Percentiles rank a stretch among this genome's conserved stretches.
phyloP scores from a whole-genome alignment of 2,329 filamentous ascomycete species.

The Sporothrix curviconia region DNA sequence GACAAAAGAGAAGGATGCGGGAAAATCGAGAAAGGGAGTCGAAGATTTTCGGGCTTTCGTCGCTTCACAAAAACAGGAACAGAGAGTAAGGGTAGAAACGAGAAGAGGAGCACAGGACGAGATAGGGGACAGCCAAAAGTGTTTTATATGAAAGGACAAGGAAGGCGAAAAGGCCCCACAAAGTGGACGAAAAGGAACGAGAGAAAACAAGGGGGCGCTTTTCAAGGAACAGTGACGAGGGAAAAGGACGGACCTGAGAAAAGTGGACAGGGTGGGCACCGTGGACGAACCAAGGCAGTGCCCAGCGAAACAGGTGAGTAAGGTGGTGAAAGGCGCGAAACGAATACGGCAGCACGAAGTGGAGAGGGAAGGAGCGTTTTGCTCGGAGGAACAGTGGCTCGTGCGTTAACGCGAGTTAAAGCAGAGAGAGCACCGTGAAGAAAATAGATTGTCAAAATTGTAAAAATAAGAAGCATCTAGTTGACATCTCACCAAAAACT shows the following conservation, averaged over 20 bases:
- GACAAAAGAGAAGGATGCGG: neutral
- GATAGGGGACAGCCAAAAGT: conserved; percentile 3
- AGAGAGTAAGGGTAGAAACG: neutral
- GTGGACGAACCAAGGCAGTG: neutral
- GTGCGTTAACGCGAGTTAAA: neutral
- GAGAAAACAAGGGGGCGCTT: neutral
- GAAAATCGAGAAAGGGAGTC: neutral
- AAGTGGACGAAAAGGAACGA: neutral
- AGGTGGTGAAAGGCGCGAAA: neutral
- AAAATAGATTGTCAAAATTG: neutral
- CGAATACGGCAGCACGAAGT: neutral
- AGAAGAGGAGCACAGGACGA: neutral
- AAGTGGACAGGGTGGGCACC: conserved; percentile 9
- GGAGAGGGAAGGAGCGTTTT: neutral
- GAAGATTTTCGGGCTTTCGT: too few relatives aligned
- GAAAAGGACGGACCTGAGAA: conserved; percentile 7
- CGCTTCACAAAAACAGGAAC: neutral
- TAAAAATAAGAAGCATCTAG: neutral
- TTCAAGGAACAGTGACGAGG: conserved; percentile 7
- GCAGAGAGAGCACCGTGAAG: neutral
- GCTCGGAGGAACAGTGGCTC: neutral
- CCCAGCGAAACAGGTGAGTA: neutral
- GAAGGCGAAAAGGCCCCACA: neutral
- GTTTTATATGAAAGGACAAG: conserved; percentile 9
- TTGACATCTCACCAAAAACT: too few relatives aligned